Conservation (phyloP, 179 eudicot species). For the Drosera spatulata region DNA sequence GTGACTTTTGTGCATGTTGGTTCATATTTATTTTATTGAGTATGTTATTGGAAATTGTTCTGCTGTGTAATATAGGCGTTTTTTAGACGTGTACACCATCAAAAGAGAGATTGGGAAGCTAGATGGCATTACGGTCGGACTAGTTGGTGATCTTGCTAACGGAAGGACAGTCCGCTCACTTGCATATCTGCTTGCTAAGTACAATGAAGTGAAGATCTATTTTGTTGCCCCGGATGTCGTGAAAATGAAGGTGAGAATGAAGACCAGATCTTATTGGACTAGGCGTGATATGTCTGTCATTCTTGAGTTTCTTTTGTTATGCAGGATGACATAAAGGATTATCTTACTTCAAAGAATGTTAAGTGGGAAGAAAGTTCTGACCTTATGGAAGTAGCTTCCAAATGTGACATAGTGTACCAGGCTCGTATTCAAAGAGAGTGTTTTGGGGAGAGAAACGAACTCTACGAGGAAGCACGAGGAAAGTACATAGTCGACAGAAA, state of each 20-base stretch:
- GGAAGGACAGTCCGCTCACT: constrained; percentile 96
- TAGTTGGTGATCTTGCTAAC: constrained; percentile 96
- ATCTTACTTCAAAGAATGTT: constrained; percentile 57
- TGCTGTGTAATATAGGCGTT: constrained; percentile 48
- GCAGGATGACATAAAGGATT: constrained; percentile 91
- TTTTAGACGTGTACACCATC: constrained; percentile 79
- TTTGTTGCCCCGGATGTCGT: constrained; percentile 92
- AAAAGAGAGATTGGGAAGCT: constrained; percentile 88
- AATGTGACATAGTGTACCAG: constrained; percentile 91
- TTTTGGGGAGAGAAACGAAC: constrained; percentile 80
- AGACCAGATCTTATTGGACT: neutral
- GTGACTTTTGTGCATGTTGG: too few species aligned
- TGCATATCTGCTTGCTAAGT: constrained; percentile 85
- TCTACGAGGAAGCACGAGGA: constrained; percentile 85
- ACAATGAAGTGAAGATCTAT: constrained; percentile 80
- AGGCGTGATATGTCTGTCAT: neutral
- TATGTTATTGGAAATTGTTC: neutral
- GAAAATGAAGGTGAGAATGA: constrained; percentile 67
- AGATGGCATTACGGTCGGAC: constrained; percentile 84
- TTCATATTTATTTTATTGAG: too few species aligned
- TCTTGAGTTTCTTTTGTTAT: constrained; percentile 3
- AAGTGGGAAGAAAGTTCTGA: constrained; percentile 92
- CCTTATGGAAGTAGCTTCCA: constrained; percentile 89
- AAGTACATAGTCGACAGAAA: constrained; percentile 67
- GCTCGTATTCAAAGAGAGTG: constrained; percentile 88